These are phyloP conservation scores for Alternaria triticimaculans DNA, from an alignment of 2,329 filamentous ascomycete species.

Conservation along the genomic window DNA sequence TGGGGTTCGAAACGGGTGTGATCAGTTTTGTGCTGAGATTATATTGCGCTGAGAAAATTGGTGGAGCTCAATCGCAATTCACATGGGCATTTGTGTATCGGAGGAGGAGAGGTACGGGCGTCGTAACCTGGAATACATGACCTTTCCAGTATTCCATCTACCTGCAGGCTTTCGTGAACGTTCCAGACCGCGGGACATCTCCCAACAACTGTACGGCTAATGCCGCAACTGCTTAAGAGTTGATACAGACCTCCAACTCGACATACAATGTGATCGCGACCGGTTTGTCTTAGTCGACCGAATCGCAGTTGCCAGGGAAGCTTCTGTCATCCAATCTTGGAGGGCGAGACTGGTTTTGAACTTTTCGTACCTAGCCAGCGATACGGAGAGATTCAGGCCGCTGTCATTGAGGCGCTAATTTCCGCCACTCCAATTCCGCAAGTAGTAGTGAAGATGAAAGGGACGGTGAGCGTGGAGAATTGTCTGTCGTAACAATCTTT, in stretches of 20 bases:
- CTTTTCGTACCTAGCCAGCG: not conserved
- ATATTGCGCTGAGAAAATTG: not conserved
- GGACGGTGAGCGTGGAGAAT: not conserved
- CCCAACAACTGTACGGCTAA: not conserved
- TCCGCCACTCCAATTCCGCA: not conserved
- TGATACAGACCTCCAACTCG: not conserved
- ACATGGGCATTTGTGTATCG: not conserved
- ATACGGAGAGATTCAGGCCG: not conserved
- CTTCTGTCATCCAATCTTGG: not conserved
- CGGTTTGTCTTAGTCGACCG: not conserved
- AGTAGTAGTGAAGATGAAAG: not conserved
- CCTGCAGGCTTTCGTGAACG: not conserved
- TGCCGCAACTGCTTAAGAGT: not conserved
- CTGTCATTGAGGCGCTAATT: not conserved
- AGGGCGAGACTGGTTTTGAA: not conserved
- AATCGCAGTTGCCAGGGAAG: not conserved
- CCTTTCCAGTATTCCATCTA: not conserved
- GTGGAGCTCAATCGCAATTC: not conserved
- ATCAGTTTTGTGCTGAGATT: not conserved
- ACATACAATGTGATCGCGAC: not conserved
- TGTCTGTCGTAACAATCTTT: not conserved
- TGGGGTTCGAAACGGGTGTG: not conserved
- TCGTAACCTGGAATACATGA: not conserved
- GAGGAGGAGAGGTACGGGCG: not conserved
- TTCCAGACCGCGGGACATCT: not conserved